phyloP scores from a whole-genome alignment of 2,329 filamentous ascomycete species.

The Phaeosphaeriaceae sp. region DNA sequence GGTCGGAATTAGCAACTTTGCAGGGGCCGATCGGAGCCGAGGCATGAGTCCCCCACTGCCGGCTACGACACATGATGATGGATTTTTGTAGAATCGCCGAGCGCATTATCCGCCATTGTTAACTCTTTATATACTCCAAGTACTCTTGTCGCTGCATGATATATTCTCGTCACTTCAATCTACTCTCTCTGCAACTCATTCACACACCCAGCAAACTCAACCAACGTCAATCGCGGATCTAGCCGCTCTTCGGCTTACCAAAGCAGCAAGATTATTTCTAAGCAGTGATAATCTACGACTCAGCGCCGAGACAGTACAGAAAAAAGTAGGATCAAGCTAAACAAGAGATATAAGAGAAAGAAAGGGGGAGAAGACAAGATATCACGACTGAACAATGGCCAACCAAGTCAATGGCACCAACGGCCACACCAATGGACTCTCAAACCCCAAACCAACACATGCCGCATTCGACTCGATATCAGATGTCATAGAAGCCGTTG shows the following conservation, averaged over 20 bases:
- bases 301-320: too few relatives aligned
- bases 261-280: slow-evolving; percentile 25
- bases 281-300: slow-evolving; percentile 12
- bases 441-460: slow-evolving; percentile 38
- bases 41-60: slow-evolving; percentile 11
- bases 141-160: too few relatives aligned
- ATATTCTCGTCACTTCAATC: too few relatives aligned
- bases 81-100: neutral
- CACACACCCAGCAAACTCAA: too few relatives aligned
- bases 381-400: neutral
- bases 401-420: slow-evolving; percentile 22
- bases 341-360: neutral
- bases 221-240: slow-evolving; percentile 9
- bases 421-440: slow-evolving; percentile 21
- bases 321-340: neutral
- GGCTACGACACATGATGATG: slow-evolving; percentile 9
- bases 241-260: slow-evolving; percentile 35
- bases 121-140: too few relatives aligned
- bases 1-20: slow-evolving; percentile 5
- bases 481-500: slow-evolving; percentile 54
- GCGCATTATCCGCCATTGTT: too few relatives aligned
- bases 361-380: neutral
- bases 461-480: slow-evolving; percentile 55
- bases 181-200: too few relatives aligned
- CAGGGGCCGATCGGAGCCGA: slow-evolving; percentile 13